Evolutionary conservation across 2,329 filamentous ascomycete genomes (phyloP).

Genomic region (Emmonsia crescens): DNA sequence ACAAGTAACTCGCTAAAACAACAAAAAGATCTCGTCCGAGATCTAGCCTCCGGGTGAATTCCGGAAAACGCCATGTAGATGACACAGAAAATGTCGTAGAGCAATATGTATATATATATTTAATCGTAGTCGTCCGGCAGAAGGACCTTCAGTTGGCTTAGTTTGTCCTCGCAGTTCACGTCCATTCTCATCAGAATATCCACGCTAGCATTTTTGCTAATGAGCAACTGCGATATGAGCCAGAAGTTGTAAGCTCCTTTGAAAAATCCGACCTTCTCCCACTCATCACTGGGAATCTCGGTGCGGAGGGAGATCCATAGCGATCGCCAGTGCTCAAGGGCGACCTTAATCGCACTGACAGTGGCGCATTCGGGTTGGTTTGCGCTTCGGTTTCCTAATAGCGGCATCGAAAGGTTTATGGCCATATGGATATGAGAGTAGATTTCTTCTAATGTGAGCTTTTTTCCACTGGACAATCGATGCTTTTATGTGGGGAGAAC

Average conservation of each 20-base stretch:
- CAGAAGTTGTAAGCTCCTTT: constrained; percentile 35
- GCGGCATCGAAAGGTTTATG: constrained; percentile 27
- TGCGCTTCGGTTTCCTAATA: constrained; percentile 4
- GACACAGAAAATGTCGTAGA: background rate
- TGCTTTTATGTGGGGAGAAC: constrained; percentile 5
- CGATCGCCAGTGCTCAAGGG: constrained; percentile 29
- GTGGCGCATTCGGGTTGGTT: constrained; percentile 20
- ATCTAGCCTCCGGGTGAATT: background rate
- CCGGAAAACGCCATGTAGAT: background rate
- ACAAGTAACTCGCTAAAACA: background rate
- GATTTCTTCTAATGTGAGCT: constrained; percentile 20
- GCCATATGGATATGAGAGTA: constrained; percentile 33
- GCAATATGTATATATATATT: background rate
- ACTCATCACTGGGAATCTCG: constrained; percentile 24
- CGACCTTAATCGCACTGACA: constrained; percentile 23
- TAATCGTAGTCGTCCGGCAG: constrained; percentile 1
- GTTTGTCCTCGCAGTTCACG: constrained; percentile 35
- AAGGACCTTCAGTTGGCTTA: constrained; percentile 30
- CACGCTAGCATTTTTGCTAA: constrained; percentile 33
- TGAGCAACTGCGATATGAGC: constrained; percentile 32
- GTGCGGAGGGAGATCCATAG: constrained; percentile 27
- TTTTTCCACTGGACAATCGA: constrained; percentile 3
- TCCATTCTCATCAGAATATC: constrained; percentile 36
- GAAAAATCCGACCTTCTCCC: constrained; percentile 33
- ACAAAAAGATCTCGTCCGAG: background rate